Conservation (phyloP, 1,139 yeast species). For the Sugiyamaella xylanicola region DNA sequence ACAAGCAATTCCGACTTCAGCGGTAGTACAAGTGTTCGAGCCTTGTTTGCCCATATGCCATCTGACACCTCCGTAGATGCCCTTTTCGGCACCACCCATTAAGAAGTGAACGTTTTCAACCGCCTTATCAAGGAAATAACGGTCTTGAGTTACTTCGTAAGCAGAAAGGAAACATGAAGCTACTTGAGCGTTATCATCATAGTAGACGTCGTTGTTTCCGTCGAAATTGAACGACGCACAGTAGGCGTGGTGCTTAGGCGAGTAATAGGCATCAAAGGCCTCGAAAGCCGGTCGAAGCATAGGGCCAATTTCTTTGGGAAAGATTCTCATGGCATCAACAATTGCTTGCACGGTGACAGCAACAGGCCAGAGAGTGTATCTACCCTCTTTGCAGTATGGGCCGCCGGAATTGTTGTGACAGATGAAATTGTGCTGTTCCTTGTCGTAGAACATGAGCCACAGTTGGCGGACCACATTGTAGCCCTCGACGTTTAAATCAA, state of each 20-base stretch:
- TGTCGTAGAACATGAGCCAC: slow-evolving; percentile 37
- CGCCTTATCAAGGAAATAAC: slow-evolving; percentile 56
- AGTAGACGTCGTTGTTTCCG: slow-evolving; percentile 65
- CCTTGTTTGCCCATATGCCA: slow-evolving; percentile 69
- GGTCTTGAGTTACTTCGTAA: slow-evolving; percentile 66
- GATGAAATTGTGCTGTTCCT: slow-evolving; percentile 28
- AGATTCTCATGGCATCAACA: slow-evolving; percentile 62
- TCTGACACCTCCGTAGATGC: slow-evolving; percentile 52
- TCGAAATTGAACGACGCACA: slow-evolving; percentile 61
- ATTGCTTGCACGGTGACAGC: slow-evolving; percentile 65
- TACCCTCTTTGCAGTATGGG: slow-evolving; percentile 54
- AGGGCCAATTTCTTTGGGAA: slow-evolving; percentile 59
- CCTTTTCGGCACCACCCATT: slow-evolving; percentile 66
- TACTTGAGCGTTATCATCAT: slow-evolving; percentile 77
- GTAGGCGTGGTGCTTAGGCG: slow-evolving; percentile 53
- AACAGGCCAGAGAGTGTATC: slow-evolving; percentile 68
- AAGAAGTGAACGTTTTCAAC: slow-evolving; percentile 62
- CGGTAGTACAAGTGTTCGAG: slow-evolving; percentile 67
- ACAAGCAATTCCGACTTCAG: slow-evolving; percentile 70
- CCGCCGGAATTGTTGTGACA: slow-evolving; percentile 45
- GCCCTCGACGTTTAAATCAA: slow-evolving; percentile 27
- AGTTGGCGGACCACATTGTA: slow-evolving; percentile 23
- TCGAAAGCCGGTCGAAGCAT: slow-evolving; percentile 57
- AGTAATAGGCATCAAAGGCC: slow-evolving; percentile 57
- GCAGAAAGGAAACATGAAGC: slow-evolving; percentile 68